Evolutionary conservation across 352 stramenopile species (phyloP).

Genomic region (Phytopythium helicoides): DNA sequence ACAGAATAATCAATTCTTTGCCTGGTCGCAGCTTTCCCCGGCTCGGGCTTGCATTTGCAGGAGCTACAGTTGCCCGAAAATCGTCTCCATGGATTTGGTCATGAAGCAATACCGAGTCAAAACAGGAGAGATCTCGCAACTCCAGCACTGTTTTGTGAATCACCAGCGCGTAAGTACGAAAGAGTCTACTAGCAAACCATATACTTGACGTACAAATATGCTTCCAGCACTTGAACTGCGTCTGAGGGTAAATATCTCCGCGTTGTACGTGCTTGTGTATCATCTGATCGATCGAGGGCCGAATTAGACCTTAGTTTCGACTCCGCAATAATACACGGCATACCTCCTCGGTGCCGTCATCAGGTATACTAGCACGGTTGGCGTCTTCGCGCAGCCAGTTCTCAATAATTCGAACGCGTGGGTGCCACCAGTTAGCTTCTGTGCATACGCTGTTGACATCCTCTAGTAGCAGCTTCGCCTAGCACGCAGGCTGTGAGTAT

Average conservation of each 20-base stretch:
- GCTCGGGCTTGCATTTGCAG: conserved; percentile 45
- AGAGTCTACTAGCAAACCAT: no score
- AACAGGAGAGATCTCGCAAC: conserved; percentile 57
- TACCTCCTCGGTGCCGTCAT: conserved; percentile 75
- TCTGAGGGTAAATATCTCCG: conserved; percentile 59
- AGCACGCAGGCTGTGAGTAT: background rate
- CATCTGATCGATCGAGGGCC: conserved; percentile 30
- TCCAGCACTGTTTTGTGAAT: conserved; percentile 43
- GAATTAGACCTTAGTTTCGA: background rate
- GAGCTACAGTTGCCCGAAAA: conserved; percentile 5
- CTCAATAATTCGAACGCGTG: conserved; percentile 60
- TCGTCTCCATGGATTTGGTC: background rate
- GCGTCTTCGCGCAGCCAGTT: conserved; percentile 69
- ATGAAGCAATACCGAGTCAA: conserved; percentile 3
- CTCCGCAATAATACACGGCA: background rate
- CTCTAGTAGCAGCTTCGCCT: conserved; percentile 56
- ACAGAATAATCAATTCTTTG: conserved; percentile 77
- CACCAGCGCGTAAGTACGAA: background rate
- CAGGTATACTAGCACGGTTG: conserved; percentile 51
- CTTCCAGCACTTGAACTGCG: conserved; percentile 75
- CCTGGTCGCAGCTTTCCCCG: conserved; percentile 70
- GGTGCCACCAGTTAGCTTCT: conserved; percentile 66
- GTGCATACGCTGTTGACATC: conserved; percentile 31
- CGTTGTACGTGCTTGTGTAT: conserved; percentile 67
- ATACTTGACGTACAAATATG: conserved; percentile 46